These are phyloP conservation scores for Aspergillus puulaauensis DNA, from an alignment of 2,329 filamentous ascomycete species.

Conservation along the genomic window DNA sequence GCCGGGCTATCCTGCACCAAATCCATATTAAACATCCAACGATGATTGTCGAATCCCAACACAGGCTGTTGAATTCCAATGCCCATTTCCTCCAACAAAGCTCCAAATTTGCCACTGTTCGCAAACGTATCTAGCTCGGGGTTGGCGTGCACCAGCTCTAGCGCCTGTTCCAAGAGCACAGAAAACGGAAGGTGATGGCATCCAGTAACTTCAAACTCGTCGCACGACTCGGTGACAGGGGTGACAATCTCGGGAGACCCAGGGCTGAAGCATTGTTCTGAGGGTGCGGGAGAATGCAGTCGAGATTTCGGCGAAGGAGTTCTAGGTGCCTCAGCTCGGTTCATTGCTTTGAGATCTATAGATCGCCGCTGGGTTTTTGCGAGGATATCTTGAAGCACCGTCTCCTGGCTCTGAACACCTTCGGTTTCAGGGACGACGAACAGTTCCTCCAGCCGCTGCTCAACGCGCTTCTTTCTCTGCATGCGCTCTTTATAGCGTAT, in stretches of 20 bases:
- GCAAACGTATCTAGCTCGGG: constrained; percentile 21
- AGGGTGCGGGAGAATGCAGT: neutral
- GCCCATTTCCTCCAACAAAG: constrained; percentile 14
- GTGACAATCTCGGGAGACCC: constrained; percentile 11
- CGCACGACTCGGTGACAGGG: constrained; percentile 1
- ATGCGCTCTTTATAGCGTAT: constrained; percentile 19
- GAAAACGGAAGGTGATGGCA: constrained; percentile 14
- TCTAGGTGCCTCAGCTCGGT: neutral
- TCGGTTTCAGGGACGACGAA: constrained; percentile 17
- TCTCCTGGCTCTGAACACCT: neutral
- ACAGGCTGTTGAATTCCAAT: constrained; percentile 2
- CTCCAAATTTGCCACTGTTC: constrained; percentile 17
- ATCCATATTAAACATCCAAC: constrained; percentile 6
- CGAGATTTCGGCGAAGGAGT: constrained; percentile 1
- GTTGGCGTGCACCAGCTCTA: constrained; percentile 13
- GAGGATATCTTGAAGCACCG: constrained; percentile 12
- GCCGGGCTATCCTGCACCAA: neutral
- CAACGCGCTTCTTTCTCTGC: constrained; percentile 12
- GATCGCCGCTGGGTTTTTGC: constrained; percentile 3
- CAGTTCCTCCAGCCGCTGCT: constrained; percentile 17
- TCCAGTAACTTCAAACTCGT: constrained; percentile 8
- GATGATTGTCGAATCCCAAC: constrained; percentile 5
- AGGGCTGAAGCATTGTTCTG: neutral
- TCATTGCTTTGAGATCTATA: neutral
- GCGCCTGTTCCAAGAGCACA: constrained; percentile 13